Evolutionary conservation across 257 asterid genomes (phyloP).

Genomic region (Coffea canephora): DNA sequence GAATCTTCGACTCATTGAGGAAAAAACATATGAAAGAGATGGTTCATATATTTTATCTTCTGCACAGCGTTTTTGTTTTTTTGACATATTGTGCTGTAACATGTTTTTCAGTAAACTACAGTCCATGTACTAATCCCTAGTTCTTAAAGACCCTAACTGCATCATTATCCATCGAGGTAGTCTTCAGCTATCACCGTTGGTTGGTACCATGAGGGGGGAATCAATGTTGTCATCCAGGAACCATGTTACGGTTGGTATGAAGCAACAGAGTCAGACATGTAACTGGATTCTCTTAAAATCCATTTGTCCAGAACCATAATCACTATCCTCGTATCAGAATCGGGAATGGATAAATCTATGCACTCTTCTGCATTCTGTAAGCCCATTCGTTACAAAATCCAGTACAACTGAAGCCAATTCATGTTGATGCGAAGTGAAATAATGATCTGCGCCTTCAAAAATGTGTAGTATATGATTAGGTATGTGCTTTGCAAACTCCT

Average conservation of each 20-base stretch:
- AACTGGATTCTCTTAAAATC: background rate
- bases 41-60: no score
- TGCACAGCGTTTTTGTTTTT: no score
- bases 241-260: background rate
- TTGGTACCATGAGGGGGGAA: no score
- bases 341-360: slow-evolving; percentile 37
- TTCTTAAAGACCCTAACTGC: background rate
- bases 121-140: background rate
- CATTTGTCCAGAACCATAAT: background rate
- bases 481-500: slow-evolving; percentile 46
- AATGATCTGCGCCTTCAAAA: slow-evolving; percentile 85
- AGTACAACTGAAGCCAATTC: slow-evolving; percentile 55
- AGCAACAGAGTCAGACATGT: background rate
- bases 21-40: no score
- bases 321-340: slow-evolving; percentile 7
- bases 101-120: background rate
- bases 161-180: background rate
- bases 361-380: slow-evolving; percentile 20
- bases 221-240: background rate
- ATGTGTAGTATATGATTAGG: slow-evolving; percentile 51
- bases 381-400: slow-evolving; percentile 41
- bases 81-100: background rate
- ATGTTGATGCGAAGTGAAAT: slow-evolving; percentile 55
- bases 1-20: no score
- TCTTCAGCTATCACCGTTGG: no score